phyloP scores from a whole-genome alignment of 805 yeast genomes.

The Pichia rugopelliculosa region DNA sequence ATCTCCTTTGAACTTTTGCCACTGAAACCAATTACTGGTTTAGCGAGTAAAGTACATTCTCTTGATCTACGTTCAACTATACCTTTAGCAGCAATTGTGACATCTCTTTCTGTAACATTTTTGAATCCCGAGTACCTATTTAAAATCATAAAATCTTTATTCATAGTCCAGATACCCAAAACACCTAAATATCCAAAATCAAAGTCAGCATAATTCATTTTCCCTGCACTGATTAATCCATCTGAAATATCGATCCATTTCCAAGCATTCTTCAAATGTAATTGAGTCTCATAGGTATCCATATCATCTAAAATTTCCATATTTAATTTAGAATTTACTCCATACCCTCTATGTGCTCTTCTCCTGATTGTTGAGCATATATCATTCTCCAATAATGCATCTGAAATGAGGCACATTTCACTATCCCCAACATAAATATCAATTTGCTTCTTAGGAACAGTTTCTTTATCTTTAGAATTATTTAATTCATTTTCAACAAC shows the following conservation, averaged over 20 bases:
- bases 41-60: conserved; percentile 43
- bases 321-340: conserved; percentile 58
- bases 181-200: conserved; percentile 89
- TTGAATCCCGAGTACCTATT: conserved; percentile 35
- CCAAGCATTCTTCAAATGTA: conserved; percentile 77
- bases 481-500: conserved; percentile 3
- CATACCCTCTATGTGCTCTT: conserved; percentile 69
- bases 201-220: conserved; percentile 59
- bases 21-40: conserved; percentile 33
- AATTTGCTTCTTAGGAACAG: neutral
- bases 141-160: conserved; percentile 35
- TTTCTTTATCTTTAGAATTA: too few relatives aligned
- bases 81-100: conserved; percentile 41
- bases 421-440: conserved; percentile 23
- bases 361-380: conserved; percentile 64
- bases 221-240: conserved; percentile 52
- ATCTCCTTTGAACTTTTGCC: conserved; percentile 44
- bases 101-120: conserved; percentile 34
- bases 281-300: conserved; percentile 42
- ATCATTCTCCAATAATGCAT: conserved; percentile 52
- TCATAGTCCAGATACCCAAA: conserved; percentile 81
- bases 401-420: conserved; percentile 17
- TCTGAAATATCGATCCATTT: conserved; percentile 78
- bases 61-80: conserved; percentile 36
- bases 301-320: conserved; percentile 49